These are phyloP conservation scores for Ogataea salicorniae DNA, from an alignment of 805 yeast genomes.

Conservation along the genomic window DNA sequence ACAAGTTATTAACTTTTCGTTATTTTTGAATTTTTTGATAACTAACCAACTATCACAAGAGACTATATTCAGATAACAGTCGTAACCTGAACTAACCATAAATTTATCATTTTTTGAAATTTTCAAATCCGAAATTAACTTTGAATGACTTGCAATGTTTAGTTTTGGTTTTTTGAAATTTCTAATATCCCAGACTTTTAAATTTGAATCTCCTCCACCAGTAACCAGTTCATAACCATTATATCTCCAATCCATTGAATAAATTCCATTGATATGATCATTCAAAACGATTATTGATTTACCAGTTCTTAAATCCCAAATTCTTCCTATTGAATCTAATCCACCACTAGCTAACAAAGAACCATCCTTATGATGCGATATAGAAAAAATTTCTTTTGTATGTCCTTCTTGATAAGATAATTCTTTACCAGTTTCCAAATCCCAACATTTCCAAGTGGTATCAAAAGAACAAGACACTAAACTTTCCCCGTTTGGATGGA, in stretches of 20 bases:
- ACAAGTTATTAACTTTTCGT: slow-evolving; percentile 68
- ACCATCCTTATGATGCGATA: slow-evolving; percentile 73
- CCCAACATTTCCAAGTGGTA: slow-evolving; percentile 88
- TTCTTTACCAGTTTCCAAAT: slow-evolving; percentile 43
- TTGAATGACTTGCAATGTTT: slow-evolving; percentile 67
- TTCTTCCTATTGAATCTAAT: slow-evolving; percentile 59
- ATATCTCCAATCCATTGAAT: slow-evolving; percentile 66
- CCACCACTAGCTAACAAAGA: slow-evolving; percentile 74
- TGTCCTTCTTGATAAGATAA: slow-evolving; percentile 83
- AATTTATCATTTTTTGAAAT: slow-evolving; percentile 42
- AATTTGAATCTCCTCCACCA: slow-evolving; percentile 77
- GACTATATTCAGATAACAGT: slow-evolving; percentile 58
- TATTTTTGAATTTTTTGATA: slow-evolving; percentile 46
- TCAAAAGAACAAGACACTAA: slow-evolving; percentile 76
- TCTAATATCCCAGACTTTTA: slow-evolving; percentile 86
- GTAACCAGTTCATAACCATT: slow-evolving; percentile 75
- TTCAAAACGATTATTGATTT: slow-evolving; percentile 47
- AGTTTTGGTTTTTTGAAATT: slow-evolving; percentile 31
- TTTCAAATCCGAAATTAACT: slow-evolving; percentile 60
- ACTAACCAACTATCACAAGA: slow-evolving; percentile 68
- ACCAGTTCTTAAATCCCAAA: slow-evolving; percentile 90
- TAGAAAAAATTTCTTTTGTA: slow-evolving; percentile 58
- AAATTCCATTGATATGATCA: slow-evolving; percentile 71
- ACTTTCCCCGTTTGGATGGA: slow-evolving; percentile 53
- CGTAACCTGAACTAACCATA: slow-evolving; percentile 64